Conservation (phyloP, 73 alveolate species). For the Tetrahymena malaccensis region DNA sequence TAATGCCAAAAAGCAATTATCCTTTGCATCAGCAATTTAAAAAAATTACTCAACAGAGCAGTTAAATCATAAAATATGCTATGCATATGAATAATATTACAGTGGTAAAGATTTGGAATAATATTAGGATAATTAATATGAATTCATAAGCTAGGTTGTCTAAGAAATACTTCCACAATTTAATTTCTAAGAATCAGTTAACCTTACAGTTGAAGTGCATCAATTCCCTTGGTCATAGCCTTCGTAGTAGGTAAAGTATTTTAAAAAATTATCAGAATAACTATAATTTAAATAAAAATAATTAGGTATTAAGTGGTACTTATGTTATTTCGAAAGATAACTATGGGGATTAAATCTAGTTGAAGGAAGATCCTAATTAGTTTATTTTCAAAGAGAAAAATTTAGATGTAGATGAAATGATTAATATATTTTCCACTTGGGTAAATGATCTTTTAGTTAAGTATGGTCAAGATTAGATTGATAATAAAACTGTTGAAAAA, state of each 20-base stretch:
- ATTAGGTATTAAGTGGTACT: not conserved
- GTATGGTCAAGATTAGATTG: not conserved
- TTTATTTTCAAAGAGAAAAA: not conserved
- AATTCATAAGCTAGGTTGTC: not conserved
- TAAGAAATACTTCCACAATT: not conserved
- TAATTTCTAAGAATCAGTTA: not conserved
- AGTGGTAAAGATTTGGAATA: not conserved
- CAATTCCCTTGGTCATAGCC: not conserved
- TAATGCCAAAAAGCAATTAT: not conserved
- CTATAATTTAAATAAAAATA: not conserved
- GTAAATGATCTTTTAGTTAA: not conserved
- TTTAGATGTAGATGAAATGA: not conserved
- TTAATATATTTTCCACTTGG: not conserved
- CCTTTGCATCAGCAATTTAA: not conserved
- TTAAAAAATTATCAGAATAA: not conserved
- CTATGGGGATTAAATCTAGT: not conserved
- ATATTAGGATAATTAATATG: not conserved
- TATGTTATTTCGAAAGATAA: not conserved
- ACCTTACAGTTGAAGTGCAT: not conserved
- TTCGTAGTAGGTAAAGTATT: not conserved
- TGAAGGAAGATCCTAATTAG: not conserved
- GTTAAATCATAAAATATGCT: not conserved
- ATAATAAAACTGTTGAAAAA: not conserved
- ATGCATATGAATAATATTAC: not conserved
- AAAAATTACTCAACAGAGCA: not conserved